phyloP scores from a whole-genome alignment of 805 yeast genomes.

The Yarrowia alimentaria region DNA sequence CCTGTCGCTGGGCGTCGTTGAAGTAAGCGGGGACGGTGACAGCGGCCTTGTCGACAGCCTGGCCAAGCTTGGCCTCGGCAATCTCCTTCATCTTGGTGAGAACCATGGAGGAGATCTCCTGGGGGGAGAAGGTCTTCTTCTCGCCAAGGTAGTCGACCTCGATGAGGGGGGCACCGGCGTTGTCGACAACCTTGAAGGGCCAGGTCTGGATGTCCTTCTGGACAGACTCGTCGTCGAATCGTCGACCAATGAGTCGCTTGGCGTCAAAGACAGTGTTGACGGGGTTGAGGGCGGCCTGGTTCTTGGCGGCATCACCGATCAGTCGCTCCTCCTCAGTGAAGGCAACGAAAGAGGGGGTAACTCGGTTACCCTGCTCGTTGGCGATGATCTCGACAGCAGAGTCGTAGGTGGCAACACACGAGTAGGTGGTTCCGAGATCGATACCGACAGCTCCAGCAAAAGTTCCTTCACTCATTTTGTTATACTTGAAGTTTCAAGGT shows the following conservation, averaged over 20 bases:
- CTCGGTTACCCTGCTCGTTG: constrained; percentile 98
- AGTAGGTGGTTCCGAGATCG: constrained; percentile 95
- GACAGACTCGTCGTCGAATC: constrained; percentile 76
- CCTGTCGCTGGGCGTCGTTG: constrained; percentile 87
- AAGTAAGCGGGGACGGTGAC: constrained; percentile 86
- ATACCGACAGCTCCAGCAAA: constrained; percentile 99
- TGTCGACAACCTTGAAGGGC: constrained; percentile 81
- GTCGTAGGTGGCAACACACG: constrained; percentile 93
- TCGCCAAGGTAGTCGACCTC: constrained; percentile 82
- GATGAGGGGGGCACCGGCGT: constrained; percentile 74
- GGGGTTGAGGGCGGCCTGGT: constrained; percentile 95
- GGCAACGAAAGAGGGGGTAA: constrained; percentile 94
- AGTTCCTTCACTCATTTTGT: constrained; percentile 68
- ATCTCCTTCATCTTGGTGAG: constrained; percentile 82
- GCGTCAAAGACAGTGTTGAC: constrained; percentile 82
- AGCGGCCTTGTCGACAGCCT: constrained; percentile 78
- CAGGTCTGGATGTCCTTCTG: constrained; percentile 90
- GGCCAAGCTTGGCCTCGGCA: constrained; percentile 80
- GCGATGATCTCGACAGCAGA: constrained; percentile 95
- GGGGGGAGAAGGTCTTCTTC: constrained; percentile 84
- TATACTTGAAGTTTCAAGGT: constrained; percentile 18
- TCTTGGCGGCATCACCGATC: constrained; percentile 96
- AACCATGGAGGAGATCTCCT: constrained; percentile 93
- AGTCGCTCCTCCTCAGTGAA: constrained; percentile 90
- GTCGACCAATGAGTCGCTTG: constrained; percentile 92